Percentiles rank a stretch among this genome's conserved stretches.
Evolutionary conservation across 2,329 filamentous ascomycete genomes (phyloP).

Genomic region (Leptographium radiaticola): DNA sequence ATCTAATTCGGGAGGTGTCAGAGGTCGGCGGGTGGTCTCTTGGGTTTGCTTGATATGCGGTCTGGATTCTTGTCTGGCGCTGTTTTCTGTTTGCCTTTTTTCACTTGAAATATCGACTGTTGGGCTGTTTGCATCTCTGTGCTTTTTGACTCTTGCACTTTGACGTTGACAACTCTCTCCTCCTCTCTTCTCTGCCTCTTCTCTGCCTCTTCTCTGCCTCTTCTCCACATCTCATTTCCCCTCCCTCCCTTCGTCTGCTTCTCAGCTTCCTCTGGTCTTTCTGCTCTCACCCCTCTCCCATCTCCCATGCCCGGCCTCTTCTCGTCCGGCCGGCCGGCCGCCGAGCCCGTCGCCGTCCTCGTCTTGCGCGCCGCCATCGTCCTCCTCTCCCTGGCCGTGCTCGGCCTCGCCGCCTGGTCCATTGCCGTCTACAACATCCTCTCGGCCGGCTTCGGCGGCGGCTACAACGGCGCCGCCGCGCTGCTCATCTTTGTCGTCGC

Average conservation of each 20-base stretch:
- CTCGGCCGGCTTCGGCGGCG: constrained; percentile 11
- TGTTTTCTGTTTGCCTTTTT: no score
- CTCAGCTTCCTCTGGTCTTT: neutral
- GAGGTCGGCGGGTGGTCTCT: no score
- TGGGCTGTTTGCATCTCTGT: no score
- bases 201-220: neutral
- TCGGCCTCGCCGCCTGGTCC: constrained; percentile 27
- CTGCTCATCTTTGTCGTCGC: constrained; percentile 32
- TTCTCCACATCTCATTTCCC: neutral
- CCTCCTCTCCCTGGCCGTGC: constrained; percentile 24
- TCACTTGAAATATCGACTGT: no score
- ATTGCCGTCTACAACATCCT: constrained; percentile 20
- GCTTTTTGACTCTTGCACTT: no score
- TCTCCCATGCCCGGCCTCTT: constrained; percentile 17
- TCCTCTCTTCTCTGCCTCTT: neutral
- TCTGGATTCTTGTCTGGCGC: no score
- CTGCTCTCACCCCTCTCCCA: neutral
- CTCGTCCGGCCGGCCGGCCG: constrained; percentile 22
- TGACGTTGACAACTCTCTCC: no score
- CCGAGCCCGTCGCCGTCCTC: constrained; percentile 22
- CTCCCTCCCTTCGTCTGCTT: neutral
- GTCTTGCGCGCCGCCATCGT: constrained; percentile 25
- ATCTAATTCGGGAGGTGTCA: no score
- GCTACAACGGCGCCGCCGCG: constrained; percentile 21
- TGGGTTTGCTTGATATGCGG: no score